phyloP scores from a whole-genome alignment of 2,329 filamentous ascomycete genomes.

The Catunica adiposa region DNA sequence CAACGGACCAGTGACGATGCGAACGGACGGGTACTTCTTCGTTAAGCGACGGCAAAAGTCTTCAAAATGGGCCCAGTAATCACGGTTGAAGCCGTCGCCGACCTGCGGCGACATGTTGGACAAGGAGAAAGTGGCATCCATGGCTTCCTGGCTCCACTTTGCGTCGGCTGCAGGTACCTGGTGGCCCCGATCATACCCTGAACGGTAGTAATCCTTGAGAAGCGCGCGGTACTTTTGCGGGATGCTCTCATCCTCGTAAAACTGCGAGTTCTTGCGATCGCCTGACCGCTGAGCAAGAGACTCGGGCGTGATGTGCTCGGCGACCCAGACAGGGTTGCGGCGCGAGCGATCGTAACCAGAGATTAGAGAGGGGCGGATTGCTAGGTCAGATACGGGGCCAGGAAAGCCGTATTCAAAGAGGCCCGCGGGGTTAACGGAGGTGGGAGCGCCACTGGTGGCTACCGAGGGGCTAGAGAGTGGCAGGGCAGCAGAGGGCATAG shows the following conservation, averaged over 20 bases:
- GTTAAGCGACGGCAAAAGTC: slow-evolving; percentile 86
- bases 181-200: slow-evolving; percentile 88
- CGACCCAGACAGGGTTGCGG: slow-evolving; percentile 86
- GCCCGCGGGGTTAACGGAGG: slow-evolving; percentile 55
- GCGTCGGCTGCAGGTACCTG: slow-evolving; percentile 93
- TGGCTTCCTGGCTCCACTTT: slow-evolving; percentile 85
- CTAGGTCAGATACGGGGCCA: slow-evolving; percentile 71
- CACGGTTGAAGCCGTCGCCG: slow-evolving; percentile 92
- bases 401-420: slow-evolving; percentile 83
- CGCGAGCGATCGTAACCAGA: slow-evolving; percentile 82
- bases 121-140: slow-evolving; percentile 88
- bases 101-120: slow-evolving; percentile 98
- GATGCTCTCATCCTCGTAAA: slow-evolving; percentile 64
- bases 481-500: slow-evolving; percentile 19
- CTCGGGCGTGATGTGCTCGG: slow-evolving; percentile 85
- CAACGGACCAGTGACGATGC: slow-evolving; percentile 82
- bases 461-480: slow-evolving; percentile 23
- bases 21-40: slow-evolving; percentile 63
- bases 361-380: slow-evolving; percentile 57
- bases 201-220: slow-evolving; percentile 86
- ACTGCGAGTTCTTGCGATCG: slow-evolving; percentile 69
- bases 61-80: slow-evolving; percentile 99
- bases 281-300: slow-evolving; percentile 60
- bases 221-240: slow-evolving; percentile 78
- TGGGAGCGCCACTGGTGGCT: slow-evolving; percentile 29